A percentile compares a stretch with the other conserved stretches of the same genome.
phyloP scores from a whole-genome alignment of 225 moss, liverwort and hornwort species.

The Pseudoscleropodium purum region DNA sequence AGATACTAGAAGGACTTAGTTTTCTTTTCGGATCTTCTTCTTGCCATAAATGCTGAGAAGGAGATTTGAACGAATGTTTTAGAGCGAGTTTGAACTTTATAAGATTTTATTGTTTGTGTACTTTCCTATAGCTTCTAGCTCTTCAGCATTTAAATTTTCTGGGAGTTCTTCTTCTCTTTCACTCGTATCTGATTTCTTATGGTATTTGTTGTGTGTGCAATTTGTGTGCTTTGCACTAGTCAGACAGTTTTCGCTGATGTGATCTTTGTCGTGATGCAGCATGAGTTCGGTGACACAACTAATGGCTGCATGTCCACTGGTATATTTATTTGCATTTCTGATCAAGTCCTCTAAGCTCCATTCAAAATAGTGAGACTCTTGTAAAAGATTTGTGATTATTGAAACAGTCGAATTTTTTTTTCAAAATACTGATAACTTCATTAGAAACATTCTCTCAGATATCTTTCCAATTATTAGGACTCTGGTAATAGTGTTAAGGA shows the following conservation, averaged over 20 bases:
- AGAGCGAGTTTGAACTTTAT: not conserved
- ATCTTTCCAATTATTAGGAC: not conserved
- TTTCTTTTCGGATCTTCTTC: not conserved
- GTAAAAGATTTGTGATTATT: not conserved
- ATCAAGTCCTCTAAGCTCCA: not conserved
- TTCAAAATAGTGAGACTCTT: not conserved
- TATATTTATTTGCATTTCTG: not conserved
- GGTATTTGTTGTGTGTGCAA: not conserved
- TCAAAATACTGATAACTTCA: not conserved
- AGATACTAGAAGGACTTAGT: not conserved
- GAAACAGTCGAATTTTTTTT: not conserved
- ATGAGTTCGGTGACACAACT: constrained; percentile 82
- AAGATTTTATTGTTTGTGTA: not conserved
- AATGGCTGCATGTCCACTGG: constrained; percentile 86
- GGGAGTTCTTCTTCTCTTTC: not conserved
- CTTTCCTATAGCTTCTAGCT: not conserved
- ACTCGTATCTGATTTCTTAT: not conserved
- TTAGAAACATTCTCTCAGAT: not conserved
- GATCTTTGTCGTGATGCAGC: constrained; percentile 20
- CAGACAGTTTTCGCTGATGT: not conserved
- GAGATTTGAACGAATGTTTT: not conserved
- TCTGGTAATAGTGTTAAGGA: not conserved
- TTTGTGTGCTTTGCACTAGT: not conserved
- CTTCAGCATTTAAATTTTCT: not conserved
- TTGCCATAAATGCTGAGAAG: not conserved